Base-by-base conservation (phyloP, 2,329 filamentous ascomycete species). In the Gremmenia infestans region DNA sequence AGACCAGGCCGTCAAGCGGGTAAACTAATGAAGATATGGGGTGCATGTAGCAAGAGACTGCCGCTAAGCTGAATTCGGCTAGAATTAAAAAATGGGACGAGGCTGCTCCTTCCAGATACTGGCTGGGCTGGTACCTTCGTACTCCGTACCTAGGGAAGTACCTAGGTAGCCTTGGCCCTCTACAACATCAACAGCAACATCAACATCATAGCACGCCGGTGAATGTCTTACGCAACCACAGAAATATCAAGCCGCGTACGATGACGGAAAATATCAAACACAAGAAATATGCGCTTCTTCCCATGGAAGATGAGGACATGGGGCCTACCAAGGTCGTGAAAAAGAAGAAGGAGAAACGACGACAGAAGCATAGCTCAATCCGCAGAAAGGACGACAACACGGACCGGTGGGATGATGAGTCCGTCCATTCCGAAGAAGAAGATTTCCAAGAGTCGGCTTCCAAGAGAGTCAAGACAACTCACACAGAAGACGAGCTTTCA, bases 361-460 rank as follows among this genome's bases (percentile, higher is more conserved):
- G 65, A 70, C 64, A 66, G 37, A 53, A 61, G 12, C 65, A 75
- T 48, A 74, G 72, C 60, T 71, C 67, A 17, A 42, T 17, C 17
- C 39, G 39, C 39, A 42, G 17, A 19, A 15, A 53, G 61, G 68
- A 64, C 70, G 67, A 52, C 65, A 61, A 52, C 54, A 57, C 50
- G 62, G 67, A 64, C 70, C 95, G 91, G 90, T 90, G 85, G 1
- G 89, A 94, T 64, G 88, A 92, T 67, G 88, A 89, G 63, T 75
- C 76, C 25, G 69, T 71, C 0, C 76, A 78, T 0, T 77, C 78
- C 22, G 77, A 76, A 28, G 78, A 79, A 50, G 75, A 76, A 1
- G 85, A 88, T 15, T 87, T 88, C 49, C 74, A 81, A 46, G 85
- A 88, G 62, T 88, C 88, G 0, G 82, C 86, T 2, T 78, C 85